A percentile compares a stretch with the other conserved stretches of the same genome.
Evolutionary conservation across 2,329 filamentous ascomycete genomes (phyloP).

Genomic region (Thielaviopsis musarum): DNA sequence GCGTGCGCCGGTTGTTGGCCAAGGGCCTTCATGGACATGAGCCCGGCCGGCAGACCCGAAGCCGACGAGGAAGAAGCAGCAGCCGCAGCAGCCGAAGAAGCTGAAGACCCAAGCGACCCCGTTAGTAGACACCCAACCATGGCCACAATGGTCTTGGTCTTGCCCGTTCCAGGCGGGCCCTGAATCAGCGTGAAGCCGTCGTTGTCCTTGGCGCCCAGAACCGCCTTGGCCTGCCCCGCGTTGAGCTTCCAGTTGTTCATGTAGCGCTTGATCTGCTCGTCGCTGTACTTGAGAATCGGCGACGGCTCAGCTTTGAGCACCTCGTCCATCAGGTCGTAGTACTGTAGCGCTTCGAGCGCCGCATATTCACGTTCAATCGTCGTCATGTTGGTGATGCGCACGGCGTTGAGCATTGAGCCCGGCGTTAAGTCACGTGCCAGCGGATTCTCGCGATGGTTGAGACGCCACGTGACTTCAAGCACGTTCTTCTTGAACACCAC

Average conservation of each 20-base stretch:
- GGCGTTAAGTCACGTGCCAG: conserved; percentile 49
- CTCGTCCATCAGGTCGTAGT: conserved; percentile 91
- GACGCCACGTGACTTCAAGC: conserved; percentile 72
- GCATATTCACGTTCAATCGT: conserved; percentile 93
- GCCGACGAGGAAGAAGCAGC: too few species aligned
- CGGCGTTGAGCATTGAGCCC: conserved; percentile 50
- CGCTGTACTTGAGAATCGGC: conserved; percentile 64
- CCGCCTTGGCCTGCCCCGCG: conserved; percentile 73
- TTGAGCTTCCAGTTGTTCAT: conserved; percentile 73
- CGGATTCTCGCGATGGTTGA: conserved; percentile 50
- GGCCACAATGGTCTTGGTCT: conserved; percentile 94
- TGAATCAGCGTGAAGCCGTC: conserved; percentile 95
- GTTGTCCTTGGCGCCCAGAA: conserved; percentile 83
- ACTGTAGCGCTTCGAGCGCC: conserved; percentile 75
- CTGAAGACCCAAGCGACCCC: conserved; percentile 25
- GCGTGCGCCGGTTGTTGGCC: background rate
- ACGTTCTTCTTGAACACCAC: conserved; percentile 65
- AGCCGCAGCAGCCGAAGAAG: too few species aligned
- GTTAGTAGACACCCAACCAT: conserved; percentile 81
- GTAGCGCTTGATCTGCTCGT: conserved; percentile 51
- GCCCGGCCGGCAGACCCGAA: conserved; percentile 16
- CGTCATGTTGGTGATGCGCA: conserved; percentile 83
- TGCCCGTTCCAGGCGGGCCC: conserved; percentile 87
- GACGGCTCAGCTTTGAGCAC: conserved; percentile 81
- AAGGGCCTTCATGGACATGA: conserved; percentile 7